Evolutionary conservation across 176 grass and related monocot genomes (phyloP).

Genomic region (Canna indica): DNA sequence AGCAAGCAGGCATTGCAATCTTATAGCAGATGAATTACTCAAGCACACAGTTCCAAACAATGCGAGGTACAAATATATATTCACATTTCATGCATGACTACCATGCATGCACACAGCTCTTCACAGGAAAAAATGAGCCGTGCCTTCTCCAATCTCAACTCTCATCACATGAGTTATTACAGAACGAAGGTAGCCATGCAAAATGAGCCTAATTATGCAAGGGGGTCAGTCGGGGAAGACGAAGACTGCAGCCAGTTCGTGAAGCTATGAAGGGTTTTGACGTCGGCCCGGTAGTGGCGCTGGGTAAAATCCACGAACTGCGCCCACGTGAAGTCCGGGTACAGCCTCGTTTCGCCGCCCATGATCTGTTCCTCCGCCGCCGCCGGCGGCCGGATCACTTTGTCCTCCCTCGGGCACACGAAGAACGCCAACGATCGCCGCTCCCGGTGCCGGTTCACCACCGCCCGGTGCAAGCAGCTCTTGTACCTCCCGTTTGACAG

Average conservation of each 20-base stretch:
- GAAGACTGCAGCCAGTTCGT: conserved; percentile 28
- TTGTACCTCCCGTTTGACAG: conserved; percentile 80
- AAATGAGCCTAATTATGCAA: background rate
- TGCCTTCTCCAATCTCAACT: background rate
- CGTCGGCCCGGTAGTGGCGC: conserved; percentile 79
- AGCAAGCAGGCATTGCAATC: too few species aligned
- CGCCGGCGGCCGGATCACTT: conserved; percentile 62
- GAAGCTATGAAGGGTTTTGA: conserved; percentile 65
- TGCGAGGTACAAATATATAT: background rate
- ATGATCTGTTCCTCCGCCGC: background rate
- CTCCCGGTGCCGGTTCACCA: conserved; percentile 63
- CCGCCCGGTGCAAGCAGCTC: conserved; percentile 86
- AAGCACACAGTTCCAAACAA: too few species aligned
- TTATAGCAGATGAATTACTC: too few species aligned
- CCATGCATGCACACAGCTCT: background rate
- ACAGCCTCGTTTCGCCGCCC: conserved; percentile 31
- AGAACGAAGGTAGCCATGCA: background rate
- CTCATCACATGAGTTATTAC: background rate
- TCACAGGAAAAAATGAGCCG: background rate
- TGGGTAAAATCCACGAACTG: conserved; percentile 87
- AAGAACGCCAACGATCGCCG: conserved; percentile 87
- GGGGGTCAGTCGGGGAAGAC: background rate
- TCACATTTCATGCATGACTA: background rate
- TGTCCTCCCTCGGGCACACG: conserved; percentile 69
- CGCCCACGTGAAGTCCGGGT: conserved; percentile 96